Base-by-base conservation (phyloP, 2,329 filamentous ascomycete genomes). In the Hypoxylon sp. region DNA sequence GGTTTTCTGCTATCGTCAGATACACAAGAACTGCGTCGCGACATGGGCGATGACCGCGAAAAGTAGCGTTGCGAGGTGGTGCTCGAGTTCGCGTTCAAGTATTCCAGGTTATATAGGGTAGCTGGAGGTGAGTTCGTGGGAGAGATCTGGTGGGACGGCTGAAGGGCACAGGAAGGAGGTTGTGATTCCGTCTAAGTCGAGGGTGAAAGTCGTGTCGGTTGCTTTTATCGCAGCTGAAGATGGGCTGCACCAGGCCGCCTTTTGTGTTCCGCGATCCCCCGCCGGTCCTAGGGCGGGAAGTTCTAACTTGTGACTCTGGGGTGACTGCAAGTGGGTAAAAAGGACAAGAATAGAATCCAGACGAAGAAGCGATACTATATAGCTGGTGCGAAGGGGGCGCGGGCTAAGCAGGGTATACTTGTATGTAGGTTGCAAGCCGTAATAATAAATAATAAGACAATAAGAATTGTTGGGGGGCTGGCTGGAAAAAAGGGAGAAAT, bases 1-100 rank as follows among this genome's bases (percentile, higher is more conserved):
- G 67, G 51, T 70, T 61, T 72, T 68, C 67, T 73, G 59, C 44
- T 68, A 32, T 75, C 72, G 64, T 76, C 75, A 61, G 71, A 72
- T 65, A 73, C 68, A 64, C 70, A 68, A 51, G 71, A 70, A 54
- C 61, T 74, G 50, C 68, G 71, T 67, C 70, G 73, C 67, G 74
- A 76, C 74, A 77, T 77, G 68, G 65, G 68, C 65, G 63, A 33
- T 57, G 48, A 50, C 18, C 12, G 44, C 18, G 48, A 30, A 49
- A 46, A 18, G 32, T 20, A 38, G 28, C 14, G 24, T 33, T 46
- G 14, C 42, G 28, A 42, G 32, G 40, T 2, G 42, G 30, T 57
- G 55, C 42, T 58, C 42, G 32, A 18, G 38, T 16, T 24, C 26
- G 51, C 48, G 57, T 38, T 44, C 9, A 32, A 32, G 32, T 52